Base-by-base conservation (phyloP, 768 basidiomycete genomes). In the Boletus vinaceobasis region DNA sequence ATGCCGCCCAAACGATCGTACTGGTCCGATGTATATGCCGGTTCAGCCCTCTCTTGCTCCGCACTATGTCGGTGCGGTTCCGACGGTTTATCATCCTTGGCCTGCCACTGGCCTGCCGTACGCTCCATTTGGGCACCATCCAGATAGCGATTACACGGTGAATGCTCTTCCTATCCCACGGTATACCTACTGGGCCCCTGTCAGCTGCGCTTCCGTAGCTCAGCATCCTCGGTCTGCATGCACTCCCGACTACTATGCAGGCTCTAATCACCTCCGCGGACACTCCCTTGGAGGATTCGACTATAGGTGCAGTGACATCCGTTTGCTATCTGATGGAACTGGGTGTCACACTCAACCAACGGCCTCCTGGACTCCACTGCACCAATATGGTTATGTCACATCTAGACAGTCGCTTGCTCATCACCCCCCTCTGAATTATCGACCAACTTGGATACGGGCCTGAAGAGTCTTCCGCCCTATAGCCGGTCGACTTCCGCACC, bases 281-380 rank as follows among this genome's bases (percentile, higher is more conserved):
- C 83, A 82, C 59, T 83, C 85, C 38, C 82, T 86, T 64, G 72
- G 80, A 37, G 75, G 73, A 48, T 84, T 78, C 65, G 82, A 84
- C 48, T 81, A 79, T 57, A 69, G 73, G 52, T 77, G 76, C 64
- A 75, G 75, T 57, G 79, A 84, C 53, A 58, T 75, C 44, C 76
- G 70, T 46, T 69, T 78, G 72, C 67, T 72, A 39, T 70, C 75
- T 37, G 73, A 75, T 49, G 79, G 81, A 55, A 70, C 74, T 51
- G 65, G 69, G 14, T 68, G 72, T 43, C 61, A 67, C 42, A 58
- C 65, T 58, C 77, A 76, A 56, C 53, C 69, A 19, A 73, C 76
- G 40, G 60, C 71, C 43, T 73, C 71, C 27, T 84, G 83, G 83
- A 66, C 73, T 52, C 71, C 71, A 27, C 62, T 70, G 11, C 70